Evolutionary conservation across 2,329 filamentous ascomycete genomes (phyloP), one percentile per base, ranked within the genome.

Genomic region (Helicocarpus griseus): DNA sequence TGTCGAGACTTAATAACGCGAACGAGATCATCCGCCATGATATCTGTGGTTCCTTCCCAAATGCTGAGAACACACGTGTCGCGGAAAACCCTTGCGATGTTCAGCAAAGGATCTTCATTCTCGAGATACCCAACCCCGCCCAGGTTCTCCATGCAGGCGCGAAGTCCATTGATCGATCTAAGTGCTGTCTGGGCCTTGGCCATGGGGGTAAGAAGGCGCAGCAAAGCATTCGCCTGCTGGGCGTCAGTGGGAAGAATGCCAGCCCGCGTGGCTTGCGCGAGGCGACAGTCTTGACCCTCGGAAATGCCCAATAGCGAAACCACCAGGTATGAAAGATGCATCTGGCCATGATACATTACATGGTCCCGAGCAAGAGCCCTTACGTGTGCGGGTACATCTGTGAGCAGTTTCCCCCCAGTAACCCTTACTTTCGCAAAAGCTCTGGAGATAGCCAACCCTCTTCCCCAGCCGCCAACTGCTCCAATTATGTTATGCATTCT

Each of bases 21-120:
- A 26, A 75, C 65, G 1, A 74, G 60, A 55, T 77, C 74, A 17
- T 72, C 70, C 8, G 79, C 78, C 56, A 87, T 73, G 19, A 88
- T 80, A 59, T 85, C 82, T 0, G 83, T 85, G 0, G 84, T 87
- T 2, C 84, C 82, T 64, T 86, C 82, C 81, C 82, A 85, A 47
- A 87, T 87, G 13, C 78, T 75, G 48, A 80, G 68, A 2, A 87
- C 83, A 28, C 73, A 71, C 7, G 76, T 76, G 60, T 87, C 84
- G 4, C 85, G 77, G 60, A 80, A 84, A 1, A 87, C 68, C 13
- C 82, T 74, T 0, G 83, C 76, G 1, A 87, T 68, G 61, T 87
- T 87, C 52, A 86, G 67, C n/a, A 78, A 73, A 49, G 81, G 78
- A 48, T 80, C 77, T 54, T 65, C 59, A 52, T 63, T 64, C 50